Evolutionary conservation across 2,329 filamentous ascomycete species (phyloP).

Genomic region (Myriosclerotinia duriaeana): DNA sequence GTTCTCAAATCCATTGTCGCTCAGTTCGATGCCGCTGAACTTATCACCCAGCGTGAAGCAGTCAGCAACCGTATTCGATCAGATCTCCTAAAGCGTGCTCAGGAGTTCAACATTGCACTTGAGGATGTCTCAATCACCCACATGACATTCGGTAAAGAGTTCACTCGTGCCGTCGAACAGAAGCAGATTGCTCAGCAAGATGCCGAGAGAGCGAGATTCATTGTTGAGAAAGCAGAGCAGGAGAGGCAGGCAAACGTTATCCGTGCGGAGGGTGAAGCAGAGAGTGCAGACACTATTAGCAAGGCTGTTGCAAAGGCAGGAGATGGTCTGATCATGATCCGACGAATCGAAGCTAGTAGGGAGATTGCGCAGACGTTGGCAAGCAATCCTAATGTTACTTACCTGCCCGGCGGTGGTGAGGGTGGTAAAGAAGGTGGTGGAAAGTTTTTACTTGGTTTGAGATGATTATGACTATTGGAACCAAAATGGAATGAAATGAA

Average conservation of each 20-base stretch:
- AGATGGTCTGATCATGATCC: constrained; percentile 91
- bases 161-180: constrained; percentile 98
- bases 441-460: constrained; percentile 66
- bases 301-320: constrained; percentile 91
- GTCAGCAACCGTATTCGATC: constrained; percentile 91
- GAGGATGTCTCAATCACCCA: constrained; percentile 99
- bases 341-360: constrained; percentile 93
- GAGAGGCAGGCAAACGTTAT: constrained; percentile 99
- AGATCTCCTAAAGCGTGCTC: constrained; percentile 87
- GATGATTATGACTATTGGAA: constrained; percentile 40
- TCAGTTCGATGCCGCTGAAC: constrained; percentile 96
- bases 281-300: constrained; percentile 92
- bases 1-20: constrained; percentile 98
- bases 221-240: constrained; percentile 98
- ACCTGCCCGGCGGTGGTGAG: constrained; percentile 78
- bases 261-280: constrained; percentile 94
- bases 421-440: constrained; percentile 52
- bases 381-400: constrained; percentile 91
- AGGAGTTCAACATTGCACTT: constrained; percentile 98
- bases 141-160: constrained; percentile 99
- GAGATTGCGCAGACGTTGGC: constrained; percentile 92
- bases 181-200: constrained; percentile 99
- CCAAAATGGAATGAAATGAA: constrained; percentile 9
- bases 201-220: constrained; percentile 93
- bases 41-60: constrained; percentile 98